Conservation (phyloP, 2,329 filamentous ascomycete species). For the Thielaviopsis ethacetica region DNA sequence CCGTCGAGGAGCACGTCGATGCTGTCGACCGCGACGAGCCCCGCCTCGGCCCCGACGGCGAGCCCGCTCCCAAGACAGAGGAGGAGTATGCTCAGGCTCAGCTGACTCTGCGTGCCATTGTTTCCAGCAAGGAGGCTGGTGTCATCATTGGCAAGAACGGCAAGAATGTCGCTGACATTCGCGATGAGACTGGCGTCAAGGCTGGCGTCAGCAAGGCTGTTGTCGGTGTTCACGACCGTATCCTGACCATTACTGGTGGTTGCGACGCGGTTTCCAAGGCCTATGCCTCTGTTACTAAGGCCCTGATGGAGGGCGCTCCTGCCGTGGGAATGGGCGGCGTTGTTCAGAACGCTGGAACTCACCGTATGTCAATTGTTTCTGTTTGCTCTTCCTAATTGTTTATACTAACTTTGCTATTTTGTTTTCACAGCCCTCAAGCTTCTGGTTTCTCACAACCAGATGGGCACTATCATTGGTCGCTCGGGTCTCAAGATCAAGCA, state of each 20-base stretch:
- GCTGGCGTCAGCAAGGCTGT: conserved; percentile 98
- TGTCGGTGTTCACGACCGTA: conserved; percentile 89
- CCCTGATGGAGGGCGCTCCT: conserved; percentile 81
- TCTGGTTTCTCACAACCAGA: conserved; percentile 98
- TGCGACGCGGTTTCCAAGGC: conserved; percentile 81
- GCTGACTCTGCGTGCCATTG: conserved; percentile 89
- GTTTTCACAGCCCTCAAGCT: conserved; percentile 66
- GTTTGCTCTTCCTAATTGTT: neutral
- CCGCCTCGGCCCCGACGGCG: conserved; percentile 55
- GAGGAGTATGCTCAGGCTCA: conserved; percentile 90
- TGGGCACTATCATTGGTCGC: conserved; percentile 97
- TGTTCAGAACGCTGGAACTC: conserved; percentile 73
- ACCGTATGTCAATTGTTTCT: conserved; percentile 49
- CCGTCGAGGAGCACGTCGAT: conserved; percentile 48
- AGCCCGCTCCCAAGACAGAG: conserved; percentile 74
- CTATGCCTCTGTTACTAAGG: conserved; percentile 83
- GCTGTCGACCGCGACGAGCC: conserved; percentile 43
- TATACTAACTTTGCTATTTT: neutral
- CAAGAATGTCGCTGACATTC: conserved; percentile 93
- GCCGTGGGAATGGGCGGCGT: conserved; percentile 93
- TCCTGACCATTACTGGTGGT: conserved; percentile 84
- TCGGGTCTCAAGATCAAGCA: conserved; percentile 98
- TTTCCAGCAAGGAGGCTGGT: conserved; percentile 96
- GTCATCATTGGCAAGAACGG: conserved; percentile 98
- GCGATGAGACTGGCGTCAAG: conserved; percentile 95